These are phyloP conservation scores for Neurospora sp. DNA, from an alignment of 495 filamentous ascomycete genomes.

Conservation along the genomic window DNA sequence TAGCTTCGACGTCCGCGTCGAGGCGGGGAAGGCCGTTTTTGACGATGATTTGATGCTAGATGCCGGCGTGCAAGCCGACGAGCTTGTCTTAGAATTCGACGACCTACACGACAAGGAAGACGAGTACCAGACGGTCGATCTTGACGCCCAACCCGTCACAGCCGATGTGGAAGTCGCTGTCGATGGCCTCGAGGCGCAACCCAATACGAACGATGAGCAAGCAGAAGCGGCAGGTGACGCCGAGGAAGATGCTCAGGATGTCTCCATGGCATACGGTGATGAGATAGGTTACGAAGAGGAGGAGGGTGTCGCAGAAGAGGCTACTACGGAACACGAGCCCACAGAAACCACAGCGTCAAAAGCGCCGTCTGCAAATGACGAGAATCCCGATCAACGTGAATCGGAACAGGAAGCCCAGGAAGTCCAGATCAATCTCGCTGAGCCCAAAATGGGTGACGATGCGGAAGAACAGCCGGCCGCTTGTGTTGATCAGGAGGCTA, in stretches of 20 bases:
- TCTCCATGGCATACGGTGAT: conserved; percentile 14
- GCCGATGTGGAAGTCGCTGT: conserved; percentile 14
- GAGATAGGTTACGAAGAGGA: conserved; percentile 24
- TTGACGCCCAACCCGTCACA: background rate
- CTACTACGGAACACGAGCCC: background rate
- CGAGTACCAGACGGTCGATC: background rate
- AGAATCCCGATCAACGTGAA: background rate
- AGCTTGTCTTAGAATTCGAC: conserved; percentile 22
- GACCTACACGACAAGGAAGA: conserved; percentile 6
- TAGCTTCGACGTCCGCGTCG: conserved; percentile 4
- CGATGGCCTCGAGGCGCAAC: conserved; percentile 7
- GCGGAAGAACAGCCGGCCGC: background rate
- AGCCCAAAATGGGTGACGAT: conserved; percentile 1
- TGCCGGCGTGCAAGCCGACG: conserved; percentile 14
- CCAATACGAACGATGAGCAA: background rate
- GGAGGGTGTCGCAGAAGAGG: background rate
- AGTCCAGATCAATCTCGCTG: background rate
- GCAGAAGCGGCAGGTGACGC: conserved; percentile 17
- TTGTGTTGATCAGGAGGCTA: background rate
- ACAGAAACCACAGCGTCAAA: background rate
- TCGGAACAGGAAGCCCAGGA: background rate
- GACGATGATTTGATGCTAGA: conserved; percentile 18
- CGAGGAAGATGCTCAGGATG: conserved; percentile 7
- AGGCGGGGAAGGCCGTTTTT: conserved; percentile 14
- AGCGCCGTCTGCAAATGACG: background rate